Percentiles rank a stretch among this genome's conserved stretches.
Conservation (phyloP, 2,329 filamentous ascomycete genomes). For the Fusarium multiceps region DNA sequence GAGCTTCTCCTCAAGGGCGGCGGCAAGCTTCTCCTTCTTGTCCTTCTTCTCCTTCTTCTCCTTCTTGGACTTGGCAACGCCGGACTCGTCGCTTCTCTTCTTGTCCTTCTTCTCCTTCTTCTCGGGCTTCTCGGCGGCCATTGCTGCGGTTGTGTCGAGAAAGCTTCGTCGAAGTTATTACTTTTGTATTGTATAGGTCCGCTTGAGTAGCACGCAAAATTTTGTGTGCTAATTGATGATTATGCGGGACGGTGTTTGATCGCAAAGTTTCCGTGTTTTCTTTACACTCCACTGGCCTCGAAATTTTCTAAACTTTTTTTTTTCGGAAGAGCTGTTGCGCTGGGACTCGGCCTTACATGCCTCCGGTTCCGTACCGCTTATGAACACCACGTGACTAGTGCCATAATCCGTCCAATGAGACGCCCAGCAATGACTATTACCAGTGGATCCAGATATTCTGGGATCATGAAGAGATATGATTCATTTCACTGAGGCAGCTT, state of each 20-base stretch:
- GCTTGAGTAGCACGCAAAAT: constrained; percentile 11
- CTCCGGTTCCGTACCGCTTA: constrained; percentile 45
- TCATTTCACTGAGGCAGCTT: constrained; percentile 13
- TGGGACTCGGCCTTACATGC: constrained; percentile 47
- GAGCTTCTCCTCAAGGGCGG: constrained; percentile 73
- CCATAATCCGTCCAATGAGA: constrained; percentile 35
- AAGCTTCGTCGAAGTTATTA: constrained; percentile 28
- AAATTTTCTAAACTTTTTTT: constrained; percentile 53
- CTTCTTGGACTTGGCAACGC: constrained; percentile 66
- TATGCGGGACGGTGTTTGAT: constrained; percentile 35
- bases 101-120: constrained; percentile 70
- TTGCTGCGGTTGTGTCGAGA: constrained; percentile 46
- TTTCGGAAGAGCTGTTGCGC: constrained; percentile 43
- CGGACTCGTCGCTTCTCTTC: constrained; percentile 66
- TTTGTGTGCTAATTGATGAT: constrained; percentile 40
- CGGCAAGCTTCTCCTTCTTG: constrained; percentile 79
- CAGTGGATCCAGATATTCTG: constrained; percentile 16
- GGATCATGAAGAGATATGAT: constrained; percentile 1
- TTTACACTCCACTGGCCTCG: constrained; percentile 45
- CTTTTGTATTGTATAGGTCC: constrained; percentile 12
- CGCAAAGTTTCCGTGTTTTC: constrained; percentile 44
- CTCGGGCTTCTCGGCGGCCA: constrained; percentile 62
- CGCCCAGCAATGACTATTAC: constrained; percentile 41
- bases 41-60: constrained; percentile 75
- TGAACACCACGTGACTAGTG: constrained; percentile 17